Evolutionary conservation across 176 grass and related monocot species (phyloP), one percentile per base, ranked within the genome.

Genomic region (Oryza punctata): DNA sequence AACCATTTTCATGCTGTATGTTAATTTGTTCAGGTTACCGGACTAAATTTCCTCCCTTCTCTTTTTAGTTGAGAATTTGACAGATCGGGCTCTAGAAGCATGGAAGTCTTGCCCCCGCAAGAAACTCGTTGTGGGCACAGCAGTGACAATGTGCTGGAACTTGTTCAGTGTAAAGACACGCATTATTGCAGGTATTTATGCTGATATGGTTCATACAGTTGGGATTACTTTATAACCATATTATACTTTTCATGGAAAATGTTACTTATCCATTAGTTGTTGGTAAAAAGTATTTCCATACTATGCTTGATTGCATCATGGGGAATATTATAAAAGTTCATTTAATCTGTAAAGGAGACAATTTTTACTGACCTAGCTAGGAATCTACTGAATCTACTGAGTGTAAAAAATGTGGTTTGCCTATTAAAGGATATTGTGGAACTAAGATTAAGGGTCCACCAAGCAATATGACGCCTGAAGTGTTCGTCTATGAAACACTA

Each of bases 101-200:
- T 99, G 96, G 93, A 87, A 87, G 84, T 89, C 79, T 84, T 96
- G 96, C 28, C 96, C 87, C 2, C 93, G 87, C 74, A 99, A 99
- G 84, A 99, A 91, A 92, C 77, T 99, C 38, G 88, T 96, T 21
- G 91, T 87, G 2, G 85, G 80, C 5, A 88, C 93, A 26, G 80
- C 76, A 49, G 73, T 85, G 40, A 92, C 89, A 76, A 83, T 99
- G 87, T 99, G 67, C 81, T 99, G 96, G 96, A 99, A 96, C 84
- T 81, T 99, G 70, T 78, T 94, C 43, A 89, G 93, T 75, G 69
- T 96, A 3, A 99, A 94, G 87, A 89, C 89, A 21, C 91, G 93
- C 9, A 49, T 99, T 81, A 37, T 96, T 45, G 93, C 87, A 92
- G 96, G 96, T 96, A 93, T 2, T 0, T 78, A 3, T 40, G 37